Evolutionary conservation across 371 early-diverging fungal species (phyloP), one percentile per base, ranked within the genome.

Genomic region (Mucor velutinosus): DNA sequence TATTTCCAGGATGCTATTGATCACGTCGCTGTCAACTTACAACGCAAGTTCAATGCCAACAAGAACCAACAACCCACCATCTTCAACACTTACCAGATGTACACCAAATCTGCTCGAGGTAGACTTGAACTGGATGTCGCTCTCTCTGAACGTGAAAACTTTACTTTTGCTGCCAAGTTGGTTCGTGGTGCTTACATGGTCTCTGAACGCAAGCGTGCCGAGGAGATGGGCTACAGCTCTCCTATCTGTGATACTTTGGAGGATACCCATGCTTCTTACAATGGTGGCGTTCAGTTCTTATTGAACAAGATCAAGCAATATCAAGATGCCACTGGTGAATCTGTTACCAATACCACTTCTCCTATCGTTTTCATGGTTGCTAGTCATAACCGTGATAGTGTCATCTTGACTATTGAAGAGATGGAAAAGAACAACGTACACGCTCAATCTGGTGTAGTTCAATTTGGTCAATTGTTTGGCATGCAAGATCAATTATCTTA

Each of bases 131-230:
- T 79, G 57, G 95, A 97, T 82, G 83, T 85, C 47, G 90, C 87
- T 62, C 78, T 87, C 23, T 85, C 93, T 1, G 70, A 85, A 62
- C 87, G 92, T 35, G 83, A 86, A 68, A 89, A 92, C 58, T 93
- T 89, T 76, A 78, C 85, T 29, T 91, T 97, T 78, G 99, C 90
- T 4, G 91, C 90, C 64, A 98, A 98, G 76, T 81, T 98, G 23
- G 99, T 98, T 23, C 93, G 99, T 30, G 98, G 96, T 56, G 94
- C 94, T 17, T 93, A 97, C 86, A 95, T 98, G 94, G 90, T 88
- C 55, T 80, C 86, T 68, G 98, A 98, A 81, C 88, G 93, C 51
- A 90, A 88, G 47, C 86, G 93, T 14, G 96, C 97, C 2, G 64
- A 71, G 6, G 81, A 84, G 58, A 73, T 90, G 41, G 90, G 89